Conservation (phyloP, 306 rosid genomes). For the Malus asiatica region DNA sequence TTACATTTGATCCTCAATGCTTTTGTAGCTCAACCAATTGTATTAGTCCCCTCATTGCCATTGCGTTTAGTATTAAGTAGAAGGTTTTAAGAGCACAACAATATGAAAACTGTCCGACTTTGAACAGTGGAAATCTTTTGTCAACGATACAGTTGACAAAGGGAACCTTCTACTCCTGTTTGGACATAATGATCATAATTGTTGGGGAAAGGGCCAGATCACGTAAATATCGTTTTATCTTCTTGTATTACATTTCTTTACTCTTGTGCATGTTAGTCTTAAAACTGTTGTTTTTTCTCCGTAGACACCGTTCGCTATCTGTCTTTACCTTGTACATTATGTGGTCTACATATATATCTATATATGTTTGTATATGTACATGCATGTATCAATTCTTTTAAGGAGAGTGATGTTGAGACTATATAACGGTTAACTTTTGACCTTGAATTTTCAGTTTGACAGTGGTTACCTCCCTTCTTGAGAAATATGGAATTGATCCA, state of each 20-base stretch:
- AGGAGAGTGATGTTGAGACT: neutral
- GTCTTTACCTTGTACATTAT: no score
- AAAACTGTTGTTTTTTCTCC: neutral
- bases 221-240: neutral
- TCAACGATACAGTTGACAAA: neutral
- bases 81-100: neutral
- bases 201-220: neutral
- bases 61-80: neutral
- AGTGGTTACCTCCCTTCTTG: conserved; percentile 76
- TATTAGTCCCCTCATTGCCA: neutral
- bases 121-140: neutral
- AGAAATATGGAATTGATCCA: conserved; percentile 76
- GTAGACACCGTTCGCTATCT: neutral
- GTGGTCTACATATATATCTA: no score
- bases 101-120: neutral
- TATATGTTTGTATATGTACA: no score
- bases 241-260: neutral
- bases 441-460: conserved; percentile 75
- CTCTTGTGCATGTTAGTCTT: neutral
- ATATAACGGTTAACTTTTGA: conserved; percentile 17
- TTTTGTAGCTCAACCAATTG: neutral
- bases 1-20: neutral
- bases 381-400: neutral
- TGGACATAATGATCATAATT: neutral
- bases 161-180: neutral